Evolutionary conservation across 1,284 basidiomycete genomes (phyloP), one percentile per base, ranked within the genome.

Genomic region (Leccinum griseonigrum): DNA sequence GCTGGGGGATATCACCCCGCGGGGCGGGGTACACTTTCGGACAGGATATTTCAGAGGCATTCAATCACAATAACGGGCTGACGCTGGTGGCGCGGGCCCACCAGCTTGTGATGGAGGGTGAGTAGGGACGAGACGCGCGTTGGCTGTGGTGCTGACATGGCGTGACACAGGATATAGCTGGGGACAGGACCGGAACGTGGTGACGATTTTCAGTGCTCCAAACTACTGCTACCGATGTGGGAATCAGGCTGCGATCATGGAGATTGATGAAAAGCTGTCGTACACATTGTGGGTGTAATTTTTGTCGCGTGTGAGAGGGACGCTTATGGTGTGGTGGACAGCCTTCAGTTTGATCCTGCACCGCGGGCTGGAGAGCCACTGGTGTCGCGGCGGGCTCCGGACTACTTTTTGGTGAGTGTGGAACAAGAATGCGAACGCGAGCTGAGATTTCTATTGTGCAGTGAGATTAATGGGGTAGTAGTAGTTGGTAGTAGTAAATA

Each of bases 181-280:
- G 96, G 95, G 95, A 65, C 97, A 98, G 79, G 97, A 99, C 79
- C 87, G 95, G 75, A 99, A 99, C 74, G 97, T 99, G n/a, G 97
- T 99, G 66, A 99, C 97, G 54, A 98, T 99, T 75, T 99, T 98
- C 82, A 98, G 96, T 66, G 97, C 97, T 69, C 97, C 97, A 55
- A 98, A 98, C 80, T 97, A 97, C 80, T 99, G 97, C 80, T 99
- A 99, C 83, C 86, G 97, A 75, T 99, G 97, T 76, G 97, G 97
- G 60, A 99, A 99, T 78, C 97, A 99, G 76, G 97, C 97, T 55
- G 97, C 97, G 56, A 99, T 99, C 76, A 97, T 99, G 91, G 97
- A 99, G 80, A 98, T 99, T 77, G 97, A 99, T 79, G 97, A 99
- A 85, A 95, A 95, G 83, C 83, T 96, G 85, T 93, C 93, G 64